Base-by-base conservation (phyloP, 1,284 basidiomycete species). In the Malassezia equina region DNA sequence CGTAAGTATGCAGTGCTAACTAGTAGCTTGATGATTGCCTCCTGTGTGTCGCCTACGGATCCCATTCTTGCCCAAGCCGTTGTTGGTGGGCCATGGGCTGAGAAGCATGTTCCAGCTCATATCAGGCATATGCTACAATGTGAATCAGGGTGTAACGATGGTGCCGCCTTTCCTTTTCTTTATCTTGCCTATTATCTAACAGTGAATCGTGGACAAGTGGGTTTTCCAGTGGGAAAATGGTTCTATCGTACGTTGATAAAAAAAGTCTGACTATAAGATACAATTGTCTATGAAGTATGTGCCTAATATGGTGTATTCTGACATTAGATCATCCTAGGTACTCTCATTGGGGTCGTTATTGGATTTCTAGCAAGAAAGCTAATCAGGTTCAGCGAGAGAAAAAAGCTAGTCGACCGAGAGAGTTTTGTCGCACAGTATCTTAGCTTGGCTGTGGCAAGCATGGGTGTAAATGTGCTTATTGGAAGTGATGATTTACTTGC, bases 31-130 rank as follows among this genome's bases (percentile, higher is more conserved):
- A 88, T 87, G 47, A 83, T 96, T 51, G 90, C 88, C 15, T 90
- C 93, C 0, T 93, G 89, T 75, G 82, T 95, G 24, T 95, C 93
- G 0, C 94, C 93, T 0, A 96, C 94, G 9, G 94, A 98, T 76
- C 93, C 93, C 19, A 79, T 78, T 58, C 69, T 79, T 59, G 77
- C 79, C 0, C 78, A 80, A 49, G 77, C 78, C 24, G 76, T 98
- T 52, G 86, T 98, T 12, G 93, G 94, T 70, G 93, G 94, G 50
- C 93, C 90, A 76, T 99, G 93, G 78, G 93, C 93, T 2, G 88
- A 98, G 75, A 94, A 95, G 73, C 93, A 99, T 68, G 93, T 99
- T 15, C 93, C 93, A 0, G 85, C 89, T 0, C 94, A 99, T 75
- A 81, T 98, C 44, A 84, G 91, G 33, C 89, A 96, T 75, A 80